phyloP scores from a whole-genome alignment of 768 basidiomycete species.

The Tulasnella sp. region DNA sequence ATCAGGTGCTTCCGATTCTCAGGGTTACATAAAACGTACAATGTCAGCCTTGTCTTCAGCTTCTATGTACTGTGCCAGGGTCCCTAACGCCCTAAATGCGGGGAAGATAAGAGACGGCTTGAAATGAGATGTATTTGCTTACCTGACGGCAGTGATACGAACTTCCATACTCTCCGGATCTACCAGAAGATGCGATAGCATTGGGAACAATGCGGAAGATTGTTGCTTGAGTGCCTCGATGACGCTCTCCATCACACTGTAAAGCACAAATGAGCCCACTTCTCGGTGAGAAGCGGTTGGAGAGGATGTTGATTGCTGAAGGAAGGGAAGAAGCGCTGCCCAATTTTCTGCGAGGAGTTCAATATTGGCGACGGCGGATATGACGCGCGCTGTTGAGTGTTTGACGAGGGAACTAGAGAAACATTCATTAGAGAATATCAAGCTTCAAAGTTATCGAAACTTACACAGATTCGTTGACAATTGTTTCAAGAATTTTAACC shows the following conservation, averaged over 20 bases:
- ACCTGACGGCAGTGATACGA: conserved; percentile 79
- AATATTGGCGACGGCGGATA: conserved; percentile 82
- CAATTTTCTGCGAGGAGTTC: conserved; percentile 72
- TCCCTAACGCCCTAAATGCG: conserved; percentile 57
- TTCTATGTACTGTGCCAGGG: conserved; percentile 87
- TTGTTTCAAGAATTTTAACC: conserved; percentile 59
- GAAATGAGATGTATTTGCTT: conserved; percentile 17
- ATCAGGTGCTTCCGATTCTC: conserved; percentile 4
- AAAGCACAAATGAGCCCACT: conserved; percentile 80
- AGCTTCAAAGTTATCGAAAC: conserved; percentile 20
- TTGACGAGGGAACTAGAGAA: conserved; percentile 67
- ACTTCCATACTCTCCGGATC: conserved; percentile 87
- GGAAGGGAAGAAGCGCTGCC: conserved; percentile 78
- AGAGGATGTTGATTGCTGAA: conserved; percentile 64
- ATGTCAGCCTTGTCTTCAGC: conserved; percentile 75
- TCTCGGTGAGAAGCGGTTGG: conserved; percentile 65
- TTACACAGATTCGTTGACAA: conserved; percentile 67
- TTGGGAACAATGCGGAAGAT: conserved; percentile 57
- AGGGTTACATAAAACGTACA: conserved; percentile 34
- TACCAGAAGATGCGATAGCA: conserved; percentile 56
- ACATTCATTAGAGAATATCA: not conserved
- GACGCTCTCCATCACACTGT: conserved; percentile 81
- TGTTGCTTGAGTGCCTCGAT: conserved; percentile 79
- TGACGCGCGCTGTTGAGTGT: conserved; percentile 81
- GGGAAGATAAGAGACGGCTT: not conserved